These are phyloP conservation scores for Galerina sulciceps DNA, from an alignment of 768 basidiomycete species.

Conservation along the genomic window DNA sequence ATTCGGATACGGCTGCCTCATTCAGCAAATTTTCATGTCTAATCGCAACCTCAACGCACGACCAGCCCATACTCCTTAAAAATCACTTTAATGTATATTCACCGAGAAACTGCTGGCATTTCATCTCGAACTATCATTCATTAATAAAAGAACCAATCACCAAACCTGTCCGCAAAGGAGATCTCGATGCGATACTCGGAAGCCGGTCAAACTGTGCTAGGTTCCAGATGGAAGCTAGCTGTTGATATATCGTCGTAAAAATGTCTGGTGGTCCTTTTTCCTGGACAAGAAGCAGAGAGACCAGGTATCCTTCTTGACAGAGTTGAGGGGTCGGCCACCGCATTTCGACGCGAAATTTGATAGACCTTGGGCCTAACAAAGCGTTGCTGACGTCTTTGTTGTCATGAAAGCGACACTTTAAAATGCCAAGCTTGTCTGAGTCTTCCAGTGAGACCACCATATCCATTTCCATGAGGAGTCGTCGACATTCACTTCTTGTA, in stretches of 20 bases:
- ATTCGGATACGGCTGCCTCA: not conserved
- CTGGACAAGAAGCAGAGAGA: conserved; percentile 69
- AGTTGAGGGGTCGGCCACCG: conserved; percentile 44
- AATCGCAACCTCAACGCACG: not conserved
- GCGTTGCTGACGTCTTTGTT: conserved; percentile 57
- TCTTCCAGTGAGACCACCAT: conserved; percentile 70
- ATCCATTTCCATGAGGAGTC: conserved; percentile 73
- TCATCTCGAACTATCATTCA: not conserved
- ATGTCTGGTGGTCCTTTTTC: conserved; percentile 88
- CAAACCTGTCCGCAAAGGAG: not conserved
- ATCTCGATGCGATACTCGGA: conserved; percentile 6
- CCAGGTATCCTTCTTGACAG: conserved; percentile 47
- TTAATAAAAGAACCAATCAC: not conserved
- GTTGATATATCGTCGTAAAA: conserved; percentile 75
- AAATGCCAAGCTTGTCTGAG: conserved; percentile 62
- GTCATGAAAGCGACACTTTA: conserved; percentile 82
- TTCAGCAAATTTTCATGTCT: not conserved
- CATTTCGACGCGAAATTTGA: conserved; percentile 86
- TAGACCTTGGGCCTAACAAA: conserved; percentile 63
- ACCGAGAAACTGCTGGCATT: no score
- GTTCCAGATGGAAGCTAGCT: conserved; percentile 73
- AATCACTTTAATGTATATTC: no score
- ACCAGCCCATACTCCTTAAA: not conserved
- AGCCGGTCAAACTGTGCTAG: conserved; percentile 40
- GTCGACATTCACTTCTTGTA: conserved; percentile 75